A percentile compares a stretch with the other conserved stretches of the same genome.
phyloP scores from a whole-genome alignment of 2,329 filamentous ascomycete genomes.

The Venturia carpophila region DNA sequence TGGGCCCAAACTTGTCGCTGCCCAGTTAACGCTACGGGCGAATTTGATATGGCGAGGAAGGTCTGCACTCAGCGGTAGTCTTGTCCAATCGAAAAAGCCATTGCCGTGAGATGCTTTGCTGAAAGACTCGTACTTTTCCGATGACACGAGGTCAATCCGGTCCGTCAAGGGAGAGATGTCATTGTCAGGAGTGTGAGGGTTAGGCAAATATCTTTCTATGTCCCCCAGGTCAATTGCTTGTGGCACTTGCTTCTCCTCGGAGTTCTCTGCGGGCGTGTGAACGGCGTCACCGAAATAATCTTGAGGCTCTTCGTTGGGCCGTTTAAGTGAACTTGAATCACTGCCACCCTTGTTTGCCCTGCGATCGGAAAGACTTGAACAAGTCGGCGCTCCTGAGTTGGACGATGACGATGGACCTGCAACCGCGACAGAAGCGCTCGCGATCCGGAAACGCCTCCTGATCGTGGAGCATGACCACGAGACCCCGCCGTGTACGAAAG shows the following conservation, averaged over 20 bases:
- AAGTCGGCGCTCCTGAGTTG: conserved; percentile 19
- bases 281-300: conserved; percentile 17
- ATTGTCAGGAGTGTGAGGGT: conserved; percentile 6
- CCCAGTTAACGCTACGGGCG: conserved; percentile 65
- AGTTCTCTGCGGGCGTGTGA: background rate
- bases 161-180: background rate
- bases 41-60: conserved; percentile 67
- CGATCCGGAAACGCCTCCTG: conserved; percentile 58
- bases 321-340: background rate
- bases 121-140: conserved; percentile 27
- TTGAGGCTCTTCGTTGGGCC: conserved; percentile 6
- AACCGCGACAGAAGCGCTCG: conserved; percentile 42
- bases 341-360: conserved; percentile 3
- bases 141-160: conserved; percentile 21
- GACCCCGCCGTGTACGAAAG: conserved; percentile 55
- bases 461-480: conserved; percentile 65
- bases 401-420: background rate
- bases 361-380: conserved; percentile 4
- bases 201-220: background rate
- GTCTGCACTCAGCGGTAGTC: conserved; percentile 54
- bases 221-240: background rate
- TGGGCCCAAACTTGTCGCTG: conserved; percentile 62
- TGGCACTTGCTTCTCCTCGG: background rate
- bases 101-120: conserved; percentile 34
- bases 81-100: conserved; percentile 74